Conservation (phyloP, 2,329 filamentous ascomycete genomes). For the Zelopaecilomyces penicillatus region DNA sequence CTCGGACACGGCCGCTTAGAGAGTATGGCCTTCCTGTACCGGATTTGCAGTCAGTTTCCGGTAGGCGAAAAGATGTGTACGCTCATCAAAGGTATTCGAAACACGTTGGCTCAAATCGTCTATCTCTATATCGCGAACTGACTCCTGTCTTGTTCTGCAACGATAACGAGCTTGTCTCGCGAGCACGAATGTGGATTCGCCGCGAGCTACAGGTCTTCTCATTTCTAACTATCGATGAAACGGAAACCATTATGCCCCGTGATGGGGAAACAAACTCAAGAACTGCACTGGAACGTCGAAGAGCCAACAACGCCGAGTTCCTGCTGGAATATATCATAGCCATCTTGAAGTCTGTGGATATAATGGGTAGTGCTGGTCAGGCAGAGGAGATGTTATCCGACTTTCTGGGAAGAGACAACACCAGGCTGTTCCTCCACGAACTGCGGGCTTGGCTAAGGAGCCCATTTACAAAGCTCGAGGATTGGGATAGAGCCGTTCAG, state of each 20-base stretch:
- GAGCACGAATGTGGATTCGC: slow-evolving; percentile 72
- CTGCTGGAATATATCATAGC: slow-evolving; percentile 79
- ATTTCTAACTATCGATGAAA: slow-evolving; percentile 46
- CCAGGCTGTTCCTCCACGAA: slow-evolving; percentile 76
- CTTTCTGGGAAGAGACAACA: slow-evolving; percentile 66
- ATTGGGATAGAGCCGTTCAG: slow-evolving; percentile 76
- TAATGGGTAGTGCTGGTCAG: slow-evolving; percentile 68
- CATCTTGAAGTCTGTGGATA: slow-evolving; percentile 73
- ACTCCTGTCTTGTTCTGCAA: slow-evolving; percentile 56
- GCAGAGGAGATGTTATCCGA: slow-evolving; percentile 73
- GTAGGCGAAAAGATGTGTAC: slow-evolving; percentile 64
- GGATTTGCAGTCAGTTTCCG: slow-evolving; percentile 12
- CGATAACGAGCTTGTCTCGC: slow-evolving; percentile 61
- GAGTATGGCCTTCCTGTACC: neutral
- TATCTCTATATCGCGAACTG: slow-evolving; percentile 69
- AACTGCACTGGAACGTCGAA: slow-evolving; percentile 14
- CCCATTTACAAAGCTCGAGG: slow-evolving; percentile 60
- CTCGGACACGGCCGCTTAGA: slow-evolving; percentile 5
- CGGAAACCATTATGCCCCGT: slow-evolving; percentile 10
- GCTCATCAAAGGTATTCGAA: slow-evolving; percentile 62
- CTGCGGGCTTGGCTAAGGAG: slow-evolving; percentile 74
- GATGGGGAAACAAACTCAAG: slow-evolving; percentile 3
- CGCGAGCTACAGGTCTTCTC: slow-evolving; percentile 78
- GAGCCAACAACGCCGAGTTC: slow-evolving; percentile 69
- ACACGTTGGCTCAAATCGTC: slow-evolving; percentile 71